Evolutionary conservation across 129 eudicot species (phyloP).

Genomic region (Artemisia tridentata): DNA sequence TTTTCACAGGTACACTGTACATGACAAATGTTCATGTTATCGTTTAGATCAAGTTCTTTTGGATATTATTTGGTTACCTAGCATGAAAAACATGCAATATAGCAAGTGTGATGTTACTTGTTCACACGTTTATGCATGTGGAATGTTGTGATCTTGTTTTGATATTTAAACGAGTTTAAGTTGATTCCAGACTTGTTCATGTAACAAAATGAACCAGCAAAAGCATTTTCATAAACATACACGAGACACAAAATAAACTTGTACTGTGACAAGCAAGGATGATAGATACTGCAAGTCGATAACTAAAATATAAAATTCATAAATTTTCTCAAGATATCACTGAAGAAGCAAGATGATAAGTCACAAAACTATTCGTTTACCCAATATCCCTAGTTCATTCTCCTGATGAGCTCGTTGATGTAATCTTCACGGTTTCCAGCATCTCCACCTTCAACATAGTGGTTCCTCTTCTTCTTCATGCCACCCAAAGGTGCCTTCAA

Average conservation of each 20-base stretch:
- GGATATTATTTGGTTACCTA: no score
- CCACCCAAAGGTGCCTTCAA: conserved; percentile 81
- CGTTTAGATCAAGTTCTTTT: no score
- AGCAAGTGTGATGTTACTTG: no score
- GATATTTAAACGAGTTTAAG: neutral
- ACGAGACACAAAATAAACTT: neutral
- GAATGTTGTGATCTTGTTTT: no score
- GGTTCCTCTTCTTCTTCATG: conserved; percentile 70
- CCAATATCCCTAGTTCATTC: conserved; percentile 54
- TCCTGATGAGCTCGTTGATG: conserved; percentile 76
- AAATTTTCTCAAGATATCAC: neutral
- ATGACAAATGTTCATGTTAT: no score
- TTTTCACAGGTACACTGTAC: no score
- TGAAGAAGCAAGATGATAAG: neutral
- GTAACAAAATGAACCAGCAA: neutral
- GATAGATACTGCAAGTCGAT: conserved; percentile 1
- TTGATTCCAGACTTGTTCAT: neutral
- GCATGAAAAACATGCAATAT: no score
- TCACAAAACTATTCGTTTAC: neutral
- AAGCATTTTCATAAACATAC: neutral
- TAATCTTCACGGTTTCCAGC: conserved; percentile 84
- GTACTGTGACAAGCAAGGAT: neutral
- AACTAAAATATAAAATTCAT: conserved; percentile 13
- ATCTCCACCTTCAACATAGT: conserved; percentile 86
- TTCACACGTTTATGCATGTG: no score